Evolutionary conservation across 2,329 filamentous ascomycete species (phyloP).

Genomic region (Sclerotiophoma versabilis): DNA sequence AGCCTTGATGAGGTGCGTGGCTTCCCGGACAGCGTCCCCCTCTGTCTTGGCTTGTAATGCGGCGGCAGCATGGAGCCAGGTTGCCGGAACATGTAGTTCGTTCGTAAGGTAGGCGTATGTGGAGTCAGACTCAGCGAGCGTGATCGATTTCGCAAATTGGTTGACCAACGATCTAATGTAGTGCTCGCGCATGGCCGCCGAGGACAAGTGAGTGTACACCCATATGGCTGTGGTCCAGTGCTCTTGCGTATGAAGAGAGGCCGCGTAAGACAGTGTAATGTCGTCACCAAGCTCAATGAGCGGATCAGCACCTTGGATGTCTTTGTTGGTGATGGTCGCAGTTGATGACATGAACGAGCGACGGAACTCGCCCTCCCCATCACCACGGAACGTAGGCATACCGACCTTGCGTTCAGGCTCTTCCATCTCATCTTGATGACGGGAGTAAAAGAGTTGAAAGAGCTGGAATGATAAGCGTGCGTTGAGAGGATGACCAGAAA

Average conservation of each 20-base stretch:
- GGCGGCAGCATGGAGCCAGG: slow-evolving; percentile 88
- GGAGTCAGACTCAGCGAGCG: slow-evolving; percentile 62
- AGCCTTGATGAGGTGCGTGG: slow-evolving; percentile 77
- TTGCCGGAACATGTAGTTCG: slow-evolving; percentile 72
- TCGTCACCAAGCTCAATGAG: slow-evolving; percentile 64
- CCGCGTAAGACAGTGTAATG: slow-evolving; percentile 60
- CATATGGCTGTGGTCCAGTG: slow-evolving; percentile 66
- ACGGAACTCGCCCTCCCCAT: slow-evolving; percentile 22
- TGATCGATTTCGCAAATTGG: slow-evolving; percentile 69
- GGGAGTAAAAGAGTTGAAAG: slow-evolving; percentile 61
- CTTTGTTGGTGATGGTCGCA: slow-evolving; percentile 43
- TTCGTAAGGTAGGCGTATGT: slow-evolving; percentile 67
- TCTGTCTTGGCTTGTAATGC: slow-evolving; percentile 81
- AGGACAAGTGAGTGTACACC: slow-evolving; percentile 77
- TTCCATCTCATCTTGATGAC: slow-evolving; percentile 34
- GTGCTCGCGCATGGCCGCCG: slow-evolving; percentile 68
- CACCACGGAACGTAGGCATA: slow-evolving; percentile 41
- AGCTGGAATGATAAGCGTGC: slow-evolving; percentile 86
- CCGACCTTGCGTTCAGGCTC: slow-evolving; percentile 37
- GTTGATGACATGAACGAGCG: slow-evolving; percentile 42
- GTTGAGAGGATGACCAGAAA: slow-evolving; percentile 76
- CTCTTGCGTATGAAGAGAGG: slow-evolving; percentile 44
- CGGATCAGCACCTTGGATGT: slow-evolving; percentile 61
- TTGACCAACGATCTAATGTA: slow-evolving; percentile 70
- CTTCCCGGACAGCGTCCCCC: slow-evolving; percentile 66